Conservation (phyloP, 225 moss, liverwort and hornwort genomes). For the Marchantia paleacea region DNA sequence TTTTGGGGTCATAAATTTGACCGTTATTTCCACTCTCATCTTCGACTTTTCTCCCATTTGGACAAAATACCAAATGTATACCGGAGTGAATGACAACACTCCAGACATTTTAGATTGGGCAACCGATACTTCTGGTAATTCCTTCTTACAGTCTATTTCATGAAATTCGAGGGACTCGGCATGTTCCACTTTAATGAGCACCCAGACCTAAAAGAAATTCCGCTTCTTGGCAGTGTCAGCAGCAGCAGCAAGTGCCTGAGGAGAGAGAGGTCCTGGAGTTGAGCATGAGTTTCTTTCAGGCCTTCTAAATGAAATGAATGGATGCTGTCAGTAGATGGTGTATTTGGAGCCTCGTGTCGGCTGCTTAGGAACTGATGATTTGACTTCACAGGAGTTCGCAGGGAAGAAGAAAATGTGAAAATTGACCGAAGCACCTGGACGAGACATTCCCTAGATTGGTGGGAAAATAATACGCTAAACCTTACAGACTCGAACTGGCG, state of each 20-base stretch:
- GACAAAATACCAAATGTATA: neutral
- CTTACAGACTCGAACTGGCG: slow-evolving; percentile 29
- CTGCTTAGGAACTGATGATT: neutral
- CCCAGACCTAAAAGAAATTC: too few species aligned
- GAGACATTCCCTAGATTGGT: slow-evolving; percentile 30
- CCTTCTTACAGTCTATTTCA: neutral
- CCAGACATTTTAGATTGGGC: neutral
- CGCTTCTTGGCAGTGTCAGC: too few species aligned
- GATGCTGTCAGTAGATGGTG: neutral
- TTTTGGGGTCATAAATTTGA: slow-evolving; percentile 1
- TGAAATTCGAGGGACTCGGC: too few species aligned
- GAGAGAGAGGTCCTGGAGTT: too few species aligned
- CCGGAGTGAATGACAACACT: neutral
- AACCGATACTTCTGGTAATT: neutral
- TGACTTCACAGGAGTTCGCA: neutral
- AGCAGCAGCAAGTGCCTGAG: too few species aligned
- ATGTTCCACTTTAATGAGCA: too few species aligned
- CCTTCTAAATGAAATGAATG: too few species aligned
- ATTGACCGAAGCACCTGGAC: slow-evolving; percentile 16
- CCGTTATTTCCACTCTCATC: slow-evolving; percentile 5
- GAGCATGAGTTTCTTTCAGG: neutral
- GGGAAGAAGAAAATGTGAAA: neutral
- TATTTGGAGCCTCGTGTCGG: neutral
- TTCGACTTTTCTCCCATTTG: slow-evolving; percentile 15
- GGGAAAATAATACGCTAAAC: neutral